Evolutionary conservation across 164 flowering plant species (phyloP).

Genomic region (Umbellularia californica): DNA sequence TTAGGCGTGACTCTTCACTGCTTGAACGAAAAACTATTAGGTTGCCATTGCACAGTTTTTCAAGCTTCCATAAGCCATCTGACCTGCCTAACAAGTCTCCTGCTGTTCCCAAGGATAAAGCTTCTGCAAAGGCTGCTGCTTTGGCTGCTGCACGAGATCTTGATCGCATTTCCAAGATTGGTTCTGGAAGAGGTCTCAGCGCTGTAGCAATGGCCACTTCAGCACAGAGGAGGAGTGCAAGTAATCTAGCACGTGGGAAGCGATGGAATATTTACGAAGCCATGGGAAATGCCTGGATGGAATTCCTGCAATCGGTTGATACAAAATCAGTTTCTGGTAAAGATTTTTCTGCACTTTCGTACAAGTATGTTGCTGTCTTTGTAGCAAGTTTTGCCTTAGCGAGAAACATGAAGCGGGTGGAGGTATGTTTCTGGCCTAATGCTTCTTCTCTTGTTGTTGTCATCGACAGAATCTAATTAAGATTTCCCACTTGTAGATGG

Average conservation of each 20-base stretch:
- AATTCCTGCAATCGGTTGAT: constrained; percentile 86
- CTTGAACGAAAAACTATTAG: constrained; percentile 67
- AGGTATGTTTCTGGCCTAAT: constrained; percentile 41
- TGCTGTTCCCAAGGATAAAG: constrained; percentile 72
- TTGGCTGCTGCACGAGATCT: constrained; percentile 99
- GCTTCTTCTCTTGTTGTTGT: not conserved
- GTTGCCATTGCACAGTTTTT: constrained; percentile 79
- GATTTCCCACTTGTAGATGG: constrained; percentile 49
- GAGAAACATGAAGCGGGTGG: constrained; percentile 87
- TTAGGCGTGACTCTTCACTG: constrained; percentile 76
- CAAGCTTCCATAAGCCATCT: constrained; percentile 84
- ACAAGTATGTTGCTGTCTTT: constrained; percentile 87
- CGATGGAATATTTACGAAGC: constrained; percentile 96
- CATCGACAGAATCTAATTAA: not conserved
- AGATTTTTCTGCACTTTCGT: constrained; percentile 82
- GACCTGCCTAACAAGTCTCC: constrained; percentile 52
- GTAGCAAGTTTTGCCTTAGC: constrained; percentile 98
- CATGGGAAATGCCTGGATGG: constrained; percentile 98
- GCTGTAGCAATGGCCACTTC: constrained; percentile 99
- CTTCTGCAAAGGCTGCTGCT: constrained; percentile 99
- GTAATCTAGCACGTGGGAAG: constrained; percentile 78
- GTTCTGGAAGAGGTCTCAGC: constrained; percentile 98
- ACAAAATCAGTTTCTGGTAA: constrained; percentile 90
- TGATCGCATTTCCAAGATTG: constrained; percentile 94
- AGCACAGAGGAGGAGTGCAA: constrained; percentile 76